Evolutionary conservation across 371 early-diverging fungal genomes (phyloP).

Genomic region (Mortierella sp.): DNA sequence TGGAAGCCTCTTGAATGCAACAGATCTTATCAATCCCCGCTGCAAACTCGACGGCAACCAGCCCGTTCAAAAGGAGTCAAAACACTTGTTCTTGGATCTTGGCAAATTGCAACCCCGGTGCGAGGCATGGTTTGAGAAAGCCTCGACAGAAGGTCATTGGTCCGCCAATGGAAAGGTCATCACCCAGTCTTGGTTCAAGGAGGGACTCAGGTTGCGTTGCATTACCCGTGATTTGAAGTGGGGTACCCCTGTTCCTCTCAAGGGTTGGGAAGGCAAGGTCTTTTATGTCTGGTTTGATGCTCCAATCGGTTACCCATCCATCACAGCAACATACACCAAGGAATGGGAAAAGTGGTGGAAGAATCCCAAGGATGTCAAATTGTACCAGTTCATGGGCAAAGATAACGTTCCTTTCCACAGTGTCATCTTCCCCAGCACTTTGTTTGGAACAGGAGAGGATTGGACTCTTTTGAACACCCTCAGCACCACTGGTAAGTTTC

Average conservation of each 20-base stretch:
- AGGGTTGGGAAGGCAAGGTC: conserved; percentile 94
- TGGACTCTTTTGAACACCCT: conserved; percentile 96
- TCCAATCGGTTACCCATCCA: conserved; percentile 97
- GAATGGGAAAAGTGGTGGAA: conserved; percentile 99
- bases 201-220: conserved; percentile 96
- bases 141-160: conserved; percentile 87
- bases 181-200: conserved; percentile 97
- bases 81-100: conserved; percentile 96
- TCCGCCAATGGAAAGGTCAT: conserved; percentile 92
- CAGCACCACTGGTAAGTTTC: conserved; percentile 86
- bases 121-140: conserved; percentile 81
- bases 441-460: conserved; percentile 90
- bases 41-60: conserved; percentile 94
- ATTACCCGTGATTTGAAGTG: conserved; percentile 99
- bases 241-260: conserved; percentile 98
- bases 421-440: conserved; percentile 96
- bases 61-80: conserved; percentile 89
- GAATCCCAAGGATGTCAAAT: conserved; percentile 93
- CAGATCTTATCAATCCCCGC: conserved; percentile 94
- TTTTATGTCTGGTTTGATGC: conserved; percentile 99
- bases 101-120: conserved; percentile 80
- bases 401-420: conserved; percentile 99
- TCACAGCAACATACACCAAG: conserved; percentile 94
- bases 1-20: conserved; percentile 92
- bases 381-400: conserved; percentile 99